These are phyloP conservation scores for Rhizoclosmatium sp. DNA, from an alignment of 192 early-diverging fungal species.

Conservation along the genomic window DNA sequence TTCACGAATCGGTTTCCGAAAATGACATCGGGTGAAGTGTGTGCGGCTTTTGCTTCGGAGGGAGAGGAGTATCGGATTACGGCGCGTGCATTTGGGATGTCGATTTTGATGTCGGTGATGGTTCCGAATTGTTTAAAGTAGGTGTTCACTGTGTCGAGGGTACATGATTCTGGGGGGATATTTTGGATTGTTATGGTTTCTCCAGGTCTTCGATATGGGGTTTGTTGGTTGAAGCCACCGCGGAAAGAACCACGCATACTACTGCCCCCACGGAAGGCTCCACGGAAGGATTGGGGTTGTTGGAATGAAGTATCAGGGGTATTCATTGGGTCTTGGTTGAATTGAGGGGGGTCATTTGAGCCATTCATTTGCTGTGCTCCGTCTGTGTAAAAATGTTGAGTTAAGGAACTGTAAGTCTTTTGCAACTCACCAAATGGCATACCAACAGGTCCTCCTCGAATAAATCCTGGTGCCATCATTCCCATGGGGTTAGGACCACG, in stretches of 20 bases:
- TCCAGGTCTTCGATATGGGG: slow-evolving; percentile 37
- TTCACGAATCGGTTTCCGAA: slow-evolving; percentile 90
- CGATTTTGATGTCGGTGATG: slow-evolving; percentile 74
- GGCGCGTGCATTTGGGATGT: slow-evolving; percentile 62
- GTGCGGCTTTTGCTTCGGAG: slow-evolving; percentile 73
- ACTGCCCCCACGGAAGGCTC: slow-evolving; percentile 38
- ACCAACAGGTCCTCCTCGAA: too few relatives aligned
- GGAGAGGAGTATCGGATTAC: slow-evolving; percentile 68
- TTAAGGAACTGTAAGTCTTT: background rate
- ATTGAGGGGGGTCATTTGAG: too few relatives aligned
- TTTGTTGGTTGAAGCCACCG: background rate
- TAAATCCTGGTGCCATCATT: too few relatives aligned
- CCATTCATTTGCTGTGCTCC: too few relatives aligned
- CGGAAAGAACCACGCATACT: slow-evolving; percentile 22
- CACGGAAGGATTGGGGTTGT: slow-evolving; percentile 13
- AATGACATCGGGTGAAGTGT: slow-evolving; percentile 77
- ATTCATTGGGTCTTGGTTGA: slow-evolving; percentile 25
- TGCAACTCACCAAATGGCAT: too few relatives aligned
- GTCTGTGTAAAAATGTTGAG: background rate
- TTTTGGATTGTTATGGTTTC: slow-evolving; percentile 77
- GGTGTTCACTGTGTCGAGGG: slow-evolving; percentile 75
- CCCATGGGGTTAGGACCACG: background rate
- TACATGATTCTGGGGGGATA: slow-evolving; percentile 73
- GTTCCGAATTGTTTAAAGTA: slow-evolving; percentile 83
- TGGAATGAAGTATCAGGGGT: background rate